phyloP scores from a whole-genome alignment of 2,329 filamentous ascomycete genomes.

The Beauveria bassiana region DNA sequence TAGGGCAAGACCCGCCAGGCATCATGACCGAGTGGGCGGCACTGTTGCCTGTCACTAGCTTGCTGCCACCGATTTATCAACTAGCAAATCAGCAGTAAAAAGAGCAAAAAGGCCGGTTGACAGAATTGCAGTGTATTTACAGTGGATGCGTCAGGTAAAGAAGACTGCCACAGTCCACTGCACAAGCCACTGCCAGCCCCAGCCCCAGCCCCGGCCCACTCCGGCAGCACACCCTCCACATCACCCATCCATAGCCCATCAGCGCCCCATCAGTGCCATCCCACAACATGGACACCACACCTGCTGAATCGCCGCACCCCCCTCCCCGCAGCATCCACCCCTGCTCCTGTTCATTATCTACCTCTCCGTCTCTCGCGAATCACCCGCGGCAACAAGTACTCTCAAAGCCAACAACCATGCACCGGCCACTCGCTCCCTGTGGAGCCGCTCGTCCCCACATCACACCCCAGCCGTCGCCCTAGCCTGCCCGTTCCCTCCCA shows the following conservation, averaged over 20 bases:
- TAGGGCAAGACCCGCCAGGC: not conserved
- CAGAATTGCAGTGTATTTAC: not conserved
- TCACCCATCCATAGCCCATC: constrained; percentile 3
- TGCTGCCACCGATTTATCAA: not conserved
- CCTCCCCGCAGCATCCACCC: not conserved
- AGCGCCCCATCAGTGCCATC: constrained; percentile 6
- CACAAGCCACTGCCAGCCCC: constrained; percentile 1
- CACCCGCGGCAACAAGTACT: not conserved
- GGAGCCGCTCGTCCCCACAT: not conserved
- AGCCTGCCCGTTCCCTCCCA: constrained; percentile 29
- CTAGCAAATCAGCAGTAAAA: too few species aligned
- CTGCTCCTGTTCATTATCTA: not conserved
- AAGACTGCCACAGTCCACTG: not conserved
- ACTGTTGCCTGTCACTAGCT: not conserved
- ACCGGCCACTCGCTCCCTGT: constrained; percentile 3
- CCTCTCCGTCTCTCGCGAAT: not conserved
- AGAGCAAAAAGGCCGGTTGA: not conserved
- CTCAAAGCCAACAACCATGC: not conserved
- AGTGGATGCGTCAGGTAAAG: not conserved
- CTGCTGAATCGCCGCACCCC: not conserved
- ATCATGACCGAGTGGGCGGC: not conserved
- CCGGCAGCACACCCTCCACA: constrained; percentile 9
- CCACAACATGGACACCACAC: not conserved
- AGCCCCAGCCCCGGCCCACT: constrained; percentile 9
- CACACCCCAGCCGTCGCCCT: constrained; percentile 18